Base-by-base conservation (phyloP, 805 yeast species). In the Saccharomycopsis selenospora region DNA sequence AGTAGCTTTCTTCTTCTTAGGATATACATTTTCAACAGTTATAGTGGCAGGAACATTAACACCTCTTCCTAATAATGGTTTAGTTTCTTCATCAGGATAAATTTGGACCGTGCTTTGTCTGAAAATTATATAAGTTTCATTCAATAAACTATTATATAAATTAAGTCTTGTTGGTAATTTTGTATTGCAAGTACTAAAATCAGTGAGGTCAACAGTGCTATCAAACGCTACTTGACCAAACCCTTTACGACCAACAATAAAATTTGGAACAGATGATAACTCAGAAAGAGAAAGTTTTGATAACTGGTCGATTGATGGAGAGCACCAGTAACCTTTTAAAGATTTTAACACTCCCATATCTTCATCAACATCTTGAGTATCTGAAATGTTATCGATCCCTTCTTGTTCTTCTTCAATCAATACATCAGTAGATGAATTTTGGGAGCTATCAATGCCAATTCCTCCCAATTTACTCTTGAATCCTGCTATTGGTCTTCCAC, bases 11-110 rank as follows among this genome's bases (percentile, higher is more conserved):
- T 53, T 44, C 27, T 62, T 63, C 18, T 45, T 57, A 2, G 90
- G 88, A 52, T 67, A 76, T 23, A 80, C 70, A 36, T 74, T 74
- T 57, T 82, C 87, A 36, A 85, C 56, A 0, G 86, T 77, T 4
- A 85, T 76, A 0, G 81, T 80, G 0, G 93, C 88, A 4, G 90
- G 90, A 17, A 83, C 85, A 59, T 85, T 85, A 46, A 85, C 59
- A 1, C 90, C 93, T 48, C 70, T 64, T 0, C 93, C 93, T 36
- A 75, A 60, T 0, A 79, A 69, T 1, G 89, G 89, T 47, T 80
- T 77, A 1, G 53, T 56, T 2, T 58, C 46, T n/a, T 64, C 72
- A 27, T 75, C 74, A n/a, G 80, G 77, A 56, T 84, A 82, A 0
- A 82, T 87, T 51, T 76, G 76, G 1, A 84, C 77, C 2, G 75